These are phyloP conservation scores for Ustilago sp. DNA, from an alignment of 1,284 basidiomycete genomes.

Conservation along the genomic window DNA sequence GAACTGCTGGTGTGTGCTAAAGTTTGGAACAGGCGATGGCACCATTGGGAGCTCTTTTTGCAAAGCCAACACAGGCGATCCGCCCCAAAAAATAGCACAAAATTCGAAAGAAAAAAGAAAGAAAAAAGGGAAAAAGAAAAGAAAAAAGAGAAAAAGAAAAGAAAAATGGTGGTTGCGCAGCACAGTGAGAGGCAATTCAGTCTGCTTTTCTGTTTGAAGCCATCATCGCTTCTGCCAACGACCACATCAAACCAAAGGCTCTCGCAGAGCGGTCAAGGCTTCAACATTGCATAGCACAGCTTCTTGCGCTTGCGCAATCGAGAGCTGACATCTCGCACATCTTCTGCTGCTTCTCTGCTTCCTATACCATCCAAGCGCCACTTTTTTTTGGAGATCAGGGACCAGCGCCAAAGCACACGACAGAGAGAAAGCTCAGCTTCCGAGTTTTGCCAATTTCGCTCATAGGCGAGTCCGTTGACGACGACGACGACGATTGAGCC, in stretches of 20 bases:
- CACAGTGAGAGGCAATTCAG: background rate
- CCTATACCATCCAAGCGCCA: background rate
- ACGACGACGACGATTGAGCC: background rate
- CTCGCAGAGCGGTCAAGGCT: background rate
- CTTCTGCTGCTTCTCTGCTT: background rate
- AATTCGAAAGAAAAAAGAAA: slow-evolving; percentile 10
- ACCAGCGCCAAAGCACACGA: background rate
- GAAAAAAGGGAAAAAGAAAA: background rate
- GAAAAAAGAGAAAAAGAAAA: slow-evolving; percentile 5
- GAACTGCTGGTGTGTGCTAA: background rate
- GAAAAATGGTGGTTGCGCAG: background rate
- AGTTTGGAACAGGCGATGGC: slow-evolving; percentile 16
- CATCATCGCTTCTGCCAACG: slow-evolving; percentile 3
- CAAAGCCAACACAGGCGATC: slow-evolving; percentile 15
- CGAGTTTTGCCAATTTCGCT: slow-evolving; percentile 5
- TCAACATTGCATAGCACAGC: background rate
- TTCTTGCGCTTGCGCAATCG: slow-evolving; percentile 15
- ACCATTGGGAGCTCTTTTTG: slow-evolving; percentile 19
- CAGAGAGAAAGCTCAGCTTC: slow-evolving; percentile 7
- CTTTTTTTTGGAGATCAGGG: too few species aligned
- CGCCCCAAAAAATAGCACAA: background rate
- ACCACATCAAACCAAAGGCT: background rate
- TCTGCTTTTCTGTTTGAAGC: background rate
- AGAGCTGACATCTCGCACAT: background rate
- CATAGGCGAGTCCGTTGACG: background rate